These are phyloP conservation scores for Crithidia bombi DNA, from an alignment of 208 protist genomes.

Conservation along the genomic window DNA sequence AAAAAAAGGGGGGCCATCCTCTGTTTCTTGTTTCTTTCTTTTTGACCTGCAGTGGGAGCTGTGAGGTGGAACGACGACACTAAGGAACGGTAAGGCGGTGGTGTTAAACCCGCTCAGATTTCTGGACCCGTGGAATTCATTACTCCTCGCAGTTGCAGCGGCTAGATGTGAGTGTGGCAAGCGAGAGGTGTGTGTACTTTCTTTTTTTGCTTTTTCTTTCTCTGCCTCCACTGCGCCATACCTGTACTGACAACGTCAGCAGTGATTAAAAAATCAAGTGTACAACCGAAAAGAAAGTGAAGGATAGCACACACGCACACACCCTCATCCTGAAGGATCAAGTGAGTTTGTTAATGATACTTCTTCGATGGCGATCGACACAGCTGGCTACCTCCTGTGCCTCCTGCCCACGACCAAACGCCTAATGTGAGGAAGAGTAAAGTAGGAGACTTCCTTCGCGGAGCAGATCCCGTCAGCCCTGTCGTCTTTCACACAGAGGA, in stretches of 20 bases:
- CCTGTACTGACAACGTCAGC: background rate
- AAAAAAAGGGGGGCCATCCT: no score
- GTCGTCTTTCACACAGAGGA: background rate
- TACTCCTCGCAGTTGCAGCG: background rate
- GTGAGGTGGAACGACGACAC: background rate
- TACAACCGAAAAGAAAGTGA: constrained; percentile 6
- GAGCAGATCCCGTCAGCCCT: background rate
- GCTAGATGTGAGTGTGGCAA: background rate
- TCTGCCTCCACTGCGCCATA: constrained; percentile 2
- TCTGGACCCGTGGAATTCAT: background rate
- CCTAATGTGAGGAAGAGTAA: background rate
- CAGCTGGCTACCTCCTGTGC: background rate
- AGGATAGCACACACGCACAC: background rate
- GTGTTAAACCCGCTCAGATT: background rate
- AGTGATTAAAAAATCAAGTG: constrained; percentile 4
- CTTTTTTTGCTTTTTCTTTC: constrained; percentile 8
- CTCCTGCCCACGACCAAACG: background rate
- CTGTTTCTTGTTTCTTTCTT: constrained; percentile 19
- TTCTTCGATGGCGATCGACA: constrained; percentile 1
- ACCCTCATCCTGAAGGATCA: background rate
- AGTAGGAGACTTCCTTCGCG: background rate
- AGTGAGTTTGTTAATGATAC: constrained; percentile 6
- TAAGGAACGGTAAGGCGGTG: constrained; percentile 1
- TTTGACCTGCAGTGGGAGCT: constrained; percentile 8
- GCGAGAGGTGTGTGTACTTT: background rate